Evolutionary conservation across 1,139 yeast species (phyloP).

Genomic region (Ogataea hybrid): DNA sequence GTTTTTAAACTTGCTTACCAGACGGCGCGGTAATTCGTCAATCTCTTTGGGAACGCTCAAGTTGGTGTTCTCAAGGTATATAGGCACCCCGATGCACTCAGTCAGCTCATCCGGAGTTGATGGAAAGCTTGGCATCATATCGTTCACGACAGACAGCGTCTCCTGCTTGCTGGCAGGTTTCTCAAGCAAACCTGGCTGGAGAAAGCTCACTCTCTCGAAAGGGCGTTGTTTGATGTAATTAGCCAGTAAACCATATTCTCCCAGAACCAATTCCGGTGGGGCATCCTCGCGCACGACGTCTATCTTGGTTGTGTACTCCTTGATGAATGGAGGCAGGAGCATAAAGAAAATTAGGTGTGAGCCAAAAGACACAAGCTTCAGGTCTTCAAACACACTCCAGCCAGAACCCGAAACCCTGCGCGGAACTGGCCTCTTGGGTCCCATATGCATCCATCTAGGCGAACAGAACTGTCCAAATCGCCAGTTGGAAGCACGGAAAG

Average conservation of each 20-base stretch:
- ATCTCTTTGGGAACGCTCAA: constrained; percentile 10
- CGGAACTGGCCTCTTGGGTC: constrained; percentile 11
- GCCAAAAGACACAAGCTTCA: constrained; percentile 29
- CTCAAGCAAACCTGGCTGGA: not conserved
- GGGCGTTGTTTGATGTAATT: constrained; percentile 1
- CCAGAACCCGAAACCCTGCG: constrained; percentile 6
- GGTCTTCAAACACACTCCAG: constrained; percentile 29
- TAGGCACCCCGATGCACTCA: constrained; percentile 15
- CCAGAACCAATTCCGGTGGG: constrained; percentile 15
- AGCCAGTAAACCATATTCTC: constrained; percentile 2
- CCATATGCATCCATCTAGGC: constrained; percentile 12
- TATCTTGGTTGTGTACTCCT: constrained; percentile 27
- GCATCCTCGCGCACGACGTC: constrained; percentile 29
- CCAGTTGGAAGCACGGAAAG: constrained; percentile 1
- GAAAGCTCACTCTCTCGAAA: constrained; percentile 1
- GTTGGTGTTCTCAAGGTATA: constrained; percentile 7
- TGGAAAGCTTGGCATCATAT: constrained; percentile 9
- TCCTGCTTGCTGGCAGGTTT: constrained; percentile 1
- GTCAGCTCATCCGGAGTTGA: constrained; percentile 21
- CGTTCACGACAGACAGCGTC: not conserved
- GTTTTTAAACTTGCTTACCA: constrained; percentile 1
- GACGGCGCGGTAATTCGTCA: constrained; percentile 5
- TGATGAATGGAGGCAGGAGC: constrained; percentile 28
- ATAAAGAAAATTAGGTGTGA: constrained; percentile 31
- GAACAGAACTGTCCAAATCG: constrained; percentile 2